A percentile compares a stretch with the other conserved stretches of the same genome.
Evolutionary conservation across 2,329 filamentous ascomycete species (phyloP).

Genomic region (Epicoccum sorghinum): DNA sequence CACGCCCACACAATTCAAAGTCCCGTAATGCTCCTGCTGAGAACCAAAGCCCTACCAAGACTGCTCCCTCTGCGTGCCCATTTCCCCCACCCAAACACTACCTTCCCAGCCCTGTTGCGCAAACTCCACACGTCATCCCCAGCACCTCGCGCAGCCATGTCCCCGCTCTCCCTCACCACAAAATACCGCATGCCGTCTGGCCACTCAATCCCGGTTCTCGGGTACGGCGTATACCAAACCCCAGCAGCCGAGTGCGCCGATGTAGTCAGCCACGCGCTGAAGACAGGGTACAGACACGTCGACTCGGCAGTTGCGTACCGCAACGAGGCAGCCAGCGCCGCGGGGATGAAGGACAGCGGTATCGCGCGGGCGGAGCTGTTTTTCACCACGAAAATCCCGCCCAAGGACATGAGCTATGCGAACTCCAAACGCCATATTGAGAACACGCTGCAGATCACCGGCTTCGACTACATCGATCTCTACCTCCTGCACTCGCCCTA

Average conservation of each 20-base stretch:
- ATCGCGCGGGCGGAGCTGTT: conserved; percentile 67
- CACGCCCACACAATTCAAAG: not conserved
- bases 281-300: conserved; percentile 66
- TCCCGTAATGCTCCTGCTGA: conserved; percentile 6
- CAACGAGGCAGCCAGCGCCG: conserved; percentile 72
- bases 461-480: conserved; percentile 71
- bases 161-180: conserved; percentile 52
- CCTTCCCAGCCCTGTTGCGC: conserved; percentile 1
- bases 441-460: conserved; percentile 59
- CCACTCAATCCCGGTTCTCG: conserved; percentile 65
- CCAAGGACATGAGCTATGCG: conserved; percentile 62
- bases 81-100: not conserved
- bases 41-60: conserved; percentile 16
- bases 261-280: conserved; percentile 65
- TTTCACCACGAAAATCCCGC: conserved; percentile 73
- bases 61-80: conserved; percentile 21
- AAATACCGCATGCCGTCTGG: conserved; percentile 64
- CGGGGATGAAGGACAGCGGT: conserved; percentile 64
- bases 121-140: conserved; percentile 32
- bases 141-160: conserved; percentile 41
- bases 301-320: conserved; percentile 69
- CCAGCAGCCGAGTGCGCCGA: conserved; percentile 63
- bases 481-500: conserved; percentile 63
- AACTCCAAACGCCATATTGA: conserved; percentile 67
- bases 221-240: conserved; percentile 59